A percentile compares a stretch with the other conserved stretches of the same genome.
These are phyloP conservation scores for Sclerotinia spermophila DNA, from an alignment of 2,329 filamentous ascomycete genomes.

Conservation along the genomic window DNA sequence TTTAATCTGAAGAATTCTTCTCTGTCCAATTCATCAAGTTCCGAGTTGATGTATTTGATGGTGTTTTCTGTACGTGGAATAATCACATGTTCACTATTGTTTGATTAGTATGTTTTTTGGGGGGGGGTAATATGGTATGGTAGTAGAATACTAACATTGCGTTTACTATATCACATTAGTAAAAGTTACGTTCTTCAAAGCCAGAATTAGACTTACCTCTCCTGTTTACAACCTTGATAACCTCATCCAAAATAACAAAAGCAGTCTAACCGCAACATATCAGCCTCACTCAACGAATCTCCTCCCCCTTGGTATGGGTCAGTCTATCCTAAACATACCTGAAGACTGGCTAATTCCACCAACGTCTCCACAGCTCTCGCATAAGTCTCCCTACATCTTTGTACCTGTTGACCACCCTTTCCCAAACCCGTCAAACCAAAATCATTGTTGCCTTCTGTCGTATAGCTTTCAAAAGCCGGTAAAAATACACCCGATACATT, in stretches of 20 bases:
- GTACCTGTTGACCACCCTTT: conserved; percentile 95
- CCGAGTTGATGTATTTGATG: conserved; percentile 99
- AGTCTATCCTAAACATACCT: conserved; percentile 45
- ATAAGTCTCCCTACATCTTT: conserved; percentile 93
- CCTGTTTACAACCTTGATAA: conserved; percentile 98
- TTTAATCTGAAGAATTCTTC: conserved; percentile 98
- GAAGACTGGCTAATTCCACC: conserved; percentile 89
- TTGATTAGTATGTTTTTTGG: conserved; percentile 22
- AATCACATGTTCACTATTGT: conserved; percentile 76
- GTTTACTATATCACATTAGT: conserved; percentile 60
- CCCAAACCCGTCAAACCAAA: conserved; percentile 94
- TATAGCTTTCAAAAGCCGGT: conserved; percentile 88
- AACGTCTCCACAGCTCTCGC: conserved; percentile 91
- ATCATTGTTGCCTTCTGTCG: conserved; percentile 85
- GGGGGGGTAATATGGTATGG: not conserved
- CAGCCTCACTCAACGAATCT: not conserved
- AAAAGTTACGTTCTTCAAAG: conserved; percentile 25
- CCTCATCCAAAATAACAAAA: conserved; percentile 96
- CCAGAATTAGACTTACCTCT: conserved; percentile 58
- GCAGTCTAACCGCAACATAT: conserved; percentile 59
- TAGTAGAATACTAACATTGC: conserved; percentile 64
- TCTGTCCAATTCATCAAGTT: conserved; percentile 93
- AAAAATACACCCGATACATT: conserved; percentile 97
- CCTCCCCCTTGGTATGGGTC: not conserved
- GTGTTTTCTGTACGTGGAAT: conserved; percentile 98